Base-by-base conservation (phyloP, 192 early-diverging fungal genomes). In the Dissophora ornata region DNA sequence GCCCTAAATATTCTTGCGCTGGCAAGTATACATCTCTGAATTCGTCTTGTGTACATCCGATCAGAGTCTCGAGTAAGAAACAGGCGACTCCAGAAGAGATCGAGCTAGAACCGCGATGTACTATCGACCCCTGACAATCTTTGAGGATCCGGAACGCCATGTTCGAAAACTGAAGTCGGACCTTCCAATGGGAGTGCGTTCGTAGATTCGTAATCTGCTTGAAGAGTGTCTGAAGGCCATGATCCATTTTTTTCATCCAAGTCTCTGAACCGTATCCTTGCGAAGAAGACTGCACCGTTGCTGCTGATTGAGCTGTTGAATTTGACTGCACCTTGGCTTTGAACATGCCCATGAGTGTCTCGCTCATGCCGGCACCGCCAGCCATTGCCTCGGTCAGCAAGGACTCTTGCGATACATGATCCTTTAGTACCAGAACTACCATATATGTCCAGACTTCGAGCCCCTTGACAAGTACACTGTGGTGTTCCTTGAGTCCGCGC, bases 401-500 rank as follows among this genome's bases (percentile, higher is more conserved):
- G 0, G 47, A 10, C 2, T 24, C 28, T 6, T 30, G 5, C 2
- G 32, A 36, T 32, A 9, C 6, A 1, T n/a, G n/a, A 22, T 41
- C 50, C n/a, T 57, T 24, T 16, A 77, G 59, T 4, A 62, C 45
- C 12, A 49, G 29, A 22, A 62, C 45, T 11, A 67, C 33, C 52
- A 56, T 41, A 21, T 33, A 77, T 8, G 73, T 57, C 73, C 73
- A 77, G 7, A 57, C 59, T 6, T 77, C 42, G 15, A 77, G 45
- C 8, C 52, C 30, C 29, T 26, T 41, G 0, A 15, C 32, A 42
- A 67, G n/a, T 10, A 77, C 53, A 10, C 47, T 34, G 24, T 77
- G 73, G 38, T 67, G 41, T 44, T 77, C 73, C 40, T 77, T 77
- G 15, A 62, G 49, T 56, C 73, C 73, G 2, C 73, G 63, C 18